Evolutionary conservation across 768 basidiomycete genomes (phyloP).

Genomic region (Calocybe cyanea): DNA sequence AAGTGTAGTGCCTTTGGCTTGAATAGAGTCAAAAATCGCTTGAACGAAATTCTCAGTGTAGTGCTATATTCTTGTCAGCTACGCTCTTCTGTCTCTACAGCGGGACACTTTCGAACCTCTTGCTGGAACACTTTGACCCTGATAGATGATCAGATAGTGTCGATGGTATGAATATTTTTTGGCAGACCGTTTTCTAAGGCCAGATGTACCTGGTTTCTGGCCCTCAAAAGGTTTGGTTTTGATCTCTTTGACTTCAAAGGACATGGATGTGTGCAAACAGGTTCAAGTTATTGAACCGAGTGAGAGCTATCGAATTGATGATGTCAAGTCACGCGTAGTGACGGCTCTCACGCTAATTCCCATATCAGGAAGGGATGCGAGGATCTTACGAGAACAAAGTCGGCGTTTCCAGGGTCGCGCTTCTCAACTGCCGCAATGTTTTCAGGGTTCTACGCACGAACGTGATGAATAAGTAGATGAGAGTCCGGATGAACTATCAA

Average conservation of each 20-base stretch:
- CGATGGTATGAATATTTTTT: conserved; percentile 9
- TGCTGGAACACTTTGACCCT: conserved; percentile 99
- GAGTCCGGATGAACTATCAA: not conserved
- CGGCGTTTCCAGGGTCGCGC: not conserved
- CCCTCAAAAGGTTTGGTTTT: conserved; percentile 85
- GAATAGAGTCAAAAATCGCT: conserved; percentile 88
- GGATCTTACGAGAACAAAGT: not conserved
- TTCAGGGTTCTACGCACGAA: too few relatives aligned
- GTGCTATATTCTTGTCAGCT: conserved; percentile 47
- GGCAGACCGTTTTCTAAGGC: conserved; percentile 86
- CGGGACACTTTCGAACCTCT: conserved; percentile 50
- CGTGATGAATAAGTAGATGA: not conserved
- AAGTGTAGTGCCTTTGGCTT: conserved; percentile 72
- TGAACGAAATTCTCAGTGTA: conserved; percentile 99
- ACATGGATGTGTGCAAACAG: conserved; percentile 28
- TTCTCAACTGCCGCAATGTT: too few relatives aligned
- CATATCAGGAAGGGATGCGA: not conserved
- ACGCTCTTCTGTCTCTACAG: conserved; percentile 1
- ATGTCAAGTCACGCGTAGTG: conserved; percentile 9
- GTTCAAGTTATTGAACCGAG: too few relatives aligned
- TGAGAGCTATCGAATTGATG: conserved; percentile 4
- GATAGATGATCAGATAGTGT: conserved; percentile 16
- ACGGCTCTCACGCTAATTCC: not conserved
- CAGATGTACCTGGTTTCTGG: conserved; percentile 97
- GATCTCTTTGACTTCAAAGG: conserved; percentile 59